Evolutionary conservation across 2,329 filamentous ascomycete genomes (phyloP).

Genomic region (Colletotrichum sojae): DNA sequence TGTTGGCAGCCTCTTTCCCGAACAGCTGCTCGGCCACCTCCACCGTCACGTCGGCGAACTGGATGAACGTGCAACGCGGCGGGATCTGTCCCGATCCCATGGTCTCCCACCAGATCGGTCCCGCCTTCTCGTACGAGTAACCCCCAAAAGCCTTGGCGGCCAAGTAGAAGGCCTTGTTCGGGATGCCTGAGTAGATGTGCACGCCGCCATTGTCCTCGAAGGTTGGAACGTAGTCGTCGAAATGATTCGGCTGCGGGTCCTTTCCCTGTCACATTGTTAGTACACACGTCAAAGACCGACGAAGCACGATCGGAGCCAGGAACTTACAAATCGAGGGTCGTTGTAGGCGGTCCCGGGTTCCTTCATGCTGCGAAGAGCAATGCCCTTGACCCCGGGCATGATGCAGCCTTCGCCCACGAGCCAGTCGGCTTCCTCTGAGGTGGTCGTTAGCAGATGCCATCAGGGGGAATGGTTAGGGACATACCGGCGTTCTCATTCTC

Average conservation of each 20-base stretch:
- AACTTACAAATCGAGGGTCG: constrained; percentile 62
- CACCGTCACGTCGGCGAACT: constrained; percentile 65
- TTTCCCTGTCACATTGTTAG: constrained; percentile 55
- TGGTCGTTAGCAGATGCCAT: not conserved
- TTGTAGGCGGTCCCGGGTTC: constrained; percentile 66
- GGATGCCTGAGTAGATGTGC: constrained; percentile 70
- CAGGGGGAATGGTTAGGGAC: not conserved
- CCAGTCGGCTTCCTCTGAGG: constrained; percentile 63
- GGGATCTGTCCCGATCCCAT: constrained; percentile 60
- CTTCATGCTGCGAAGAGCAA: constrained; percentile 69
- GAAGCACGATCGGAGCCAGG: no score
- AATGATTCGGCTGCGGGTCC: constrained; percentile 66
- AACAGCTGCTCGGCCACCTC: constrained; percentile 61
- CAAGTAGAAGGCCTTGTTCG: constrained; percentile 70
- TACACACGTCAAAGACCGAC: not conserved
- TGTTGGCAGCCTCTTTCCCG: constrained; percentile 57
- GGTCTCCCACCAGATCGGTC: constrained; percentile 67
- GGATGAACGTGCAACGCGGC: constrained; percentile 58
- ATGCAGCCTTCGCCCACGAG: constrained; percentile 68
- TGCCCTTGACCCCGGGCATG: constrained; percentile 64
- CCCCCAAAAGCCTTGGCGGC: constrained; percentile 63
- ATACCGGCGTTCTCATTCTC: constrained; percentile 57
- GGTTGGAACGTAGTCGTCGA: constrained; percentile 57
- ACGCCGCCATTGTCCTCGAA: constrained; percentile 67
- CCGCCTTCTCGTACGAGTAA: constrained; percentile 68